Evolutionary conservation across 371 early-diverging fungal species (phyloP), one percentile per base, ranked within the genome.

Genomic region (Dinochytrium kinnereticum): DNA sequence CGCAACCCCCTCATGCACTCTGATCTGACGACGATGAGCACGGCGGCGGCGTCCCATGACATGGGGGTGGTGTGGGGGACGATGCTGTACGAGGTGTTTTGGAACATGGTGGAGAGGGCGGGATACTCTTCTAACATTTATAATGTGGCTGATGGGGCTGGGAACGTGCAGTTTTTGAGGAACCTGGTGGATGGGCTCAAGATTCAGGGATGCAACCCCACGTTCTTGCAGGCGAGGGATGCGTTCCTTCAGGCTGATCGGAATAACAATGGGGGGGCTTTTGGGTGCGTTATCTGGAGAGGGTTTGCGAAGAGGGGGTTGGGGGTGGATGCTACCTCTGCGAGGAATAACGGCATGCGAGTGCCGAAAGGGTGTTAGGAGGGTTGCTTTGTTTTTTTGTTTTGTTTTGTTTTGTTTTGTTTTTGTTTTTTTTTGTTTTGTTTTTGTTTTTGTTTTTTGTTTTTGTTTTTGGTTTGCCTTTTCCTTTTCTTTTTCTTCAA

Each of bases 281-380:
- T 93, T 82, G 71, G 85, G 59, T 97, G 97, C 80, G 84, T 82
- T 51, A 90, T 96, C 69, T 94, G 93, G 89, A 84, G 72, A 57
- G 97, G 87, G 7, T 97, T 97, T 84, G 90, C 96, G 51, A 94
- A 92, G 80, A 91, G 97, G 64, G 97, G 97, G 39, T 84, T 96
- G 64, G 97, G 97, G 33, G 5, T 34, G 33, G 68, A 55, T 21
- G 85, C 83, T n/a, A n/a, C n/a, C n/a, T n/a, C n/a, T n/a, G n/a
- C 13, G 36, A 24, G 39, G 59, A 28, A 30, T 17, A 21, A n/a
- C 13, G 3, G 10, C 10, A 30, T 64, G 64, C n/a, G n/a, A n/a
- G 36, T 64, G 19, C 15, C 64, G 31, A 7, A 30, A 2, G 13
- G 36, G 64, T 24, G 24, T 34, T 13, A 5, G 31, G 64, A 3